Evolutionary conservation across 2,329 filamentous ascomycete species (phyloP).

Genomic region (Fusarium veterinarium): DNA sequence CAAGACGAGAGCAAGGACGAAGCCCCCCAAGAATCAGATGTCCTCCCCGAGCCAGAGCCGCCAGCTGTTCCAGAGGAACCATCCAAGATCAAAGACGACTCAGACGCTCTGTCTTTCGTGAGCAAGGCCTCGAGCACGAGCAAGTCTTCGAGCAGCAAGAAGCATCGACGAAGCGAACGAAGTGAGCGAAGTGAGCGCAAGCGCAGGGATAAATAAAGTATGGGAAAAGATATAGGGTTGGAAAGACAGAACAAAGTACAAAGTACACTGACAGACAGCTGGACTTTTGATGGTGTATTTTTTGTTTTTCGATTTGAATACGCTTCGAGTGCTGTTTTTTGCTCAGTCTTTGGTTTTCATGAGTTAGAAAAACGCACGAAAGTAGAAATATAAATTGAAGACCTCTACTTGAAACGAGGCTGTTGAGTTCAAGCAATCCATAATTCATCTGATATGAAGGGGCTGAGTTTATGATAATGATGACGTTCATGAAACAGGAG

Average conservation of each 20-base stretch:
- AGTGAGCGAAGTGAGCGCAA: slow-evolving; percentile 25
- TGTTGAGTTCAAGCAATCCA: background rate
- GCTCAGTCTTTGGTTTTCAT: background rate
- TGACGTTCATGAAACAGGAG: background rate
- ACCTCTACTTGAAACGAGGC: background rate
- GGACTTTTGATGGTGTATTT: slow-evolving; percentile 32
- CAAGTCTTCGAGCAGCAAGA: slow-evolving; percentile 29
- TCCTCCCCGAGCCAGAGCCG: background rate
- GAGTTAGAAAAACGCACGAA: slow-evolving; percentile 1
- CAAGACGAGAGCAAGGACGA: slow-evolving; percentile 28
- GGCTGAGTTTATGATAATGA: background rate
- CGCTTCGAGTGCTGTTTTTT: slow-evolving; percentile 15
- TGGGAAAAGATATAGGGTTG: slow-evolving; percentile 5
- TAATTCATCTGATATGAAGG: no score
- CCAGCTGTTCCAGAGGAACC: slow-evolving; percentile 5
- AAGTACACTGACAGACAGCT: slow-evolving; percentile 26
- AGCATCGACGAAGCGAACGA: slow-evolving; percentile 30
- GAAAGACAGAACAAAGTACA: slow-evolving; percentile 30
- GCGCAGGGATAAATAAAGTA: slow-evolving; percentile 28
- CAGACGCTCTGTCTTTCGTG: slow-evolving; percentile 6
- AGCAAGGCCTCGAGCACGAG: slow-evolving; percentile 19
- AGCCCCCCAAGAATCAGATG: slow-evolving; percentile 11
- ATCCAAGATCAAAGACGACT: slow-evolving; percentile 19
- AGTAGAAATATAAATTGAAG: slow-evolving; percentile 19
- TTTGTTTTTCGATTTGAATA: slow-evolving; percentile 17